Percentiles rank a stretch among this genome's conserved stretches.
Evolutionary conservation across 1,284 basidiomycete species (phyloP).

Genomic region (Trametes hirsuta): DNA sequence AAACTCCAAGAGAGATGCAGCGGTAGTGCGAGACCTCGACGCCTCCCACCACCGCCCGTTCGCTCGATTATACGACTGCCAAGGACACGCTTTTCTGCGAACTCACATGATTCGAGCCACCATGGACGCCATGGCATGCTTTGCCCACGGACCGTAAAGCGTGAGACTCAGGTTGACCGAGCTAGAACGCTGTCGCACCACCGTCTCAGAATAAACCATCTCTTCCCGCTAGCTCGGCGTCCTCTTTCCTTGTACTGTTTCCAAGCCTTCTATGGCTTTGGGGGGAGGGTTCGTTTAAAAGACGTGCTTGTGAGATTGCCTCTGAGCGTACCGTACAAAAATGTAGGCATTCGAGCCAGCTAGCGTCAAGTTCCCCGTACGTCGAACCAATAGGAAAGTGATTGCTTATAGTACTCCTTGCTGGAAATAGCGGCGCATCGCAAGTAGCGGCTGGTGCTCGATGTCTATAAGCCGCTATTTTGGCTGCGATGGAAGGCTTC

Average conservation of each 20-base stretch:
- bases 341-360: too few species aligned
- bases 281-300: not conserved
- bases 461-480: not conserved
- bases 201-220: slow-evolving; percentile 10
- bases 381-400: not conserved
- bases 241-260: not conserved
- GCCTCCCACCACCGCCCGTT: not conserved
- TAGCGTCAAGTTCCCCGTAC: not conserved
- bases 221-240: slow-evolving; percentile 3
- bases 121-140: not conserved
- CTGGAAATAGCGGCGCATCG: not conserved
- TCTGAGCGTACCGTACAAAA: not conserved
- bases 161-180: slow-evolving; percentile 14
- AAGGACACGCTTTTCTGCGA: not conserved
- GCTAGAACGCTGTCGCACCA: slow-evolving; percentile 5
- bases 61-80: not conserved
- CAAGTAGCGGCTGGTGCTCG: not conserved
- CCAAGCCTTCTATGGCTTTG: not conserved
- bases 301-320: not conserved
- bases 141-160: slow-evolving; percentile 16
- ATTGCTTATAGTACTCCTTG: not conserved
- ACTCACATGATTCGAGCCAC: slow-evolving; percentile 13
- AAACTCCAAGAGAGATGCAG: not conserved
- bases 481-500: not conserved
- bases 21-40: not conserved